Evolutionary conservation across 2,329 filamentous ascomycete species (phyloP), one percentile per base, ranked within the genome.

Genomic region (Reticulascus tulasneorum): DNA sequence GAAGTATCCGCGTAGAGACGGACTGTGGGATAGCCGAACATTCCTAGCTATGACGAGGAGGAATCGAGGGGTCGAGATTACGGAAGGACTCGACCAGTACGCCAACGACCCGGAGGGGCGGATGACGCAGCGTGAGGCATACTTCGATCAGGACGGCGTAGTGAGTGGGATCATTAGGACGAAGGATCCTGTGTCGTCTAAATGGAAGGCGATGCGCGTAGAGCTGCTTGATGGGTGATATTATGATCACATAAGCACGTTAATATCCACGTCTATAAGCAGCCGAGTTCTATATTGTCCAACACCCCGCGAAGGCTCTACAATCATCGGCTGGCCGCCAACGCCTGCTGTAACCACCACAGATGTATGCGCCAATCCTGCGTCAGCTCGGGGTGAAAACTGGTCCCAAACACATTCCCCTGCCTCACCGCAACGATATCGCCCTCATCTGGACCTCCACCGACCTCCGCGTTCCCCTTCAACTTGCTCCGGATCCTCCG

Each of bases 321-420:
- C n/a, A n/a, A n/a, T n/a, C n/a, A n/a, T n/a, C n/a, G n/a, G n/a
- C n/a, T n/a, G n/a, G n/a, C n/a, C n/a, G n/a, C n/a, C n/a, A n/a
- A n/a, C n/a, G n/a, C 84, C 60, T 91, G 78, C 49, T 74, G 67
- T 55, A 98, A 55, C 93, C 93, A 98, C 93, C 93, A 97, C 5
- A 78, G 73, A 61, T 98, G 93, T 53, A 97, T 94, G 37, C 93
- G 76, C 38, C 81, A 69, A 64, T 98, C 93, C 7, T 80, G 77
- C 0, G 91, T 97, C 59, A 98, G 61, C 61, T 98, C 93, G 0
- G 93, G 93, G 52, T 97, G 93, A 56, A 97, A 98, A 53, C 90
- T 96, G 4, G 86, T 96, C 5, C 89, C 93, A 51, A 97, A 84
- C 1, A 95, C 84, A 60, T 96, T 96, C 1, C 84, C 87, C 63